Conservation (phyloP, 2,329 filamentous ascomycete genomes). For the Trichoderma sp. region DNA sequence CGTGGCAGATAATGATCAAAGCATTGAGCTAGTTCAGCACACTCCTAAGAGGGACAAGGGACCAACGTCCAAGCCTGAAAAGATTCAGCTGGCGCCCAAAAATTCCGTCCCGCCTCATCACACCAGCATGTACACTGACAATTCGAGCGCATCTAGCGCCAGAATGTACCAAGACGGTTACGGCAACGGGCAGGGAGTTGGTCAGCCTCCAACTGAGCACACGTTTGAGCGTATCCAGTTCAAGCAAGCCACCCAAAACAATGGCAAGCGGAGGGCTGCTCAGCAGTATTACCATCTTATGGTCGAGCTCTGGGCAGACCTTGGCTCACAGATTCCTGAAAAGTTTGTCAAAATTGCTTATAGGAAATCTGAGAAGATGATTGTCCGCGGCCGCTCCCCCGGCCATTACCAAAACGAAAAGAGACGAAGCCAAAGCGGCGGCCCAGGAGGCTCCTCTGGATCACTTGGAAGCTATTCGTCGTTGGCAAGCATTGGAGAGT, state of each 20-base stretch:
- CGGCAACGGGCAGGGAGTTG: conserved; percentile 32
- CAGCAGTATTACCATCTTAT: conserved; percentile 94
- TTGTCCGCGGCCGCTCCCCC: conserved; percentile 81
- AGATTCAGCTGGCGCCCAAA: conserved; percentile 68
- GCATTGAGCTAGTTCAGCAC: conserved; percentile 83
- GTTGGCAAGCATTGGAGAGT: conserved; percentile 33
- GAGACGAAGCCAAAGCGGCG: conserved; percentile 68
- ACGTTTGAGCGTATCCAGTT: conserved; percentile 91
- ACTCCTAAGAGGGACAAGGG: conserved; percentile 91
- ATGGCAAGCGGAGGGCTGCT: conserved; percentile 84
- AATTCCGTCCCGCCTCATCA: conserved; percentile 56
- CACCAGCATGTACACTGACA: conserved; percentile 48
- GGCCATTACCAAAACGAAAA: conserved; percentile 77
- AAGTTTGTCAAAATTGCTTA: conserved; percentile 72
- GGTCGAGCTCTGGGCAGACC: conserved; percentile 76
- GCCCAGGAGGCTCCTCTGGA: conserved; percentile 65
- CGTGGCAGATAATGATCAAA: conserved; percentile 71
- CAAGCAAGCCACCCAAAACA: conserved; percentile 91
- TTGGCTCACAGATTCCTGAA: conserved; percentile 52
- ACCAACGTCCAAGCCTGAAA: conserved; percentile 72
- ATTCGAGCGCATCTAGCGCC: conserved; percentile 33
- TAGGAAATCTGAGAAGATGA: conserved; percentile 76
- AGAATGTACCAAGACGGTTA: conserved; percentile 49
- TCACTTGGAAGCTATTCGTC: conserved; percentile 52
- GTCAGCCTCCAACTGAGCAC: conserved; percentile 53